A percentile compares a stretch with the other conserved stretches of the same genome.
phyloP scores from a whole-genome alignment of 1,284 basidiomycete genomes.

The Tremellales sp. region DNA sequence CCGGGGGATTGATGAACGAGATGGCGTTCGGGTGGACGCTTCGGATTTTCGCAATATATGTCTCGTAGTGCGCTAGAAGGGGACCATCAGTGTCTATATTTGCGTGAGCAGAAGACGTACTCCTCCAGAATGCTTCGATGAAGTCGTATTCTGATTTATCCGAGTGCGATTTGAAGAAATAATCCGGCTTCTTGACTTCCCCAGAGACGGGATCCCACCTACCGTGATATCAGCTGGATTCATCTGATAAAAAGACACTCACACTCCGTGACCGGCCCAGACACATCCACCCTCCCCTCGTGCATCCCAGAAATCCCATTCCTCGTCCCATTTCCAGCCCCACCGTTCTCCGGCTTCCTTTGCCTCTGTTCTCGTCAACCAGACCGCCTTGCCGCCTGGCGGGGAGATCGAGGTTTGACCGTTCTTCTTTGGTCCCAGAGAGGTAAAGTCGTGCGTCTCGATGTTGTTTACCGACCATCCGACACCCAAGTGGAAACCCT shows the following conservation, averaged over 20 bases:
- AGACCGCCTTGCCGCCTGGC: constrained; percentile 52
- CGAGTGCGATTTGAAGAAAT: constrained; percentile 58
- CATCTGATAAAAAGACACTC: constrained; percentile 31
- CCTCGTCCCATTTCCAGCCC: constrained; percentile 71
- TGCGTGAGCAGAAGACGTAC: constrained; percentile 44
- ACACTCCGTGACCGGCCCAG: constrained; percentile 54
- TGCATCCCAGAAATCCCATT: constrained; percentile 57
- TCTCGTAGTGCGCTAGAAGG: constrained; percentile 60
- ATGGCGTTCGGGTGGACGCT: constrained; percentile 75
- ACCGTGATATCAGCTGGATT: neutral
- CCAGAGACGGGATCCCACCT: constrained; percentile 70
- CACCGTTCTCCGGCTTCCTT: constrained; percentile 50
- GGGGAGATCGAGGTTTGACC: constrained; percentile 59
- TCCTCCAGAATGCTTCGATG: constrained; percentile 73
- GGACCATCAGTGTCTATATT: constrained; percentile 34
- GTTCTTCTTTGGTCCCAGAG: constrained; percentile 69
- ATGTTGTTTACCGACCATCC: constrained; percentile 40
- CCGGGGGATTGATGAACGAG: constrained; percentile 85
- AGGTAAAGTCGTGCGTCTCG: constrained; percentile 30
- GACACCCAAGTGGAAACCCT: constrained; percentile 49
- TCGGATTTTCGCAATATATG: constrained; percentile 65
- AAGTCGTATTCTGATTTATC: constrained; percentile 51
- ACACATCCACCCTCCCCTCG: constrained; percentile 50
- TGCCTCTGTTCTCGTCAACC: constrained; percentile 58
- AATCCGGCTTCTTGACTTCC: constrained; percentile 65